Evolutionary conservation across 345 rosid genomes (phyloP), one percentile per base, ranked within the genome.

Genomic region (Leavenworthia alabamica): DNA sequence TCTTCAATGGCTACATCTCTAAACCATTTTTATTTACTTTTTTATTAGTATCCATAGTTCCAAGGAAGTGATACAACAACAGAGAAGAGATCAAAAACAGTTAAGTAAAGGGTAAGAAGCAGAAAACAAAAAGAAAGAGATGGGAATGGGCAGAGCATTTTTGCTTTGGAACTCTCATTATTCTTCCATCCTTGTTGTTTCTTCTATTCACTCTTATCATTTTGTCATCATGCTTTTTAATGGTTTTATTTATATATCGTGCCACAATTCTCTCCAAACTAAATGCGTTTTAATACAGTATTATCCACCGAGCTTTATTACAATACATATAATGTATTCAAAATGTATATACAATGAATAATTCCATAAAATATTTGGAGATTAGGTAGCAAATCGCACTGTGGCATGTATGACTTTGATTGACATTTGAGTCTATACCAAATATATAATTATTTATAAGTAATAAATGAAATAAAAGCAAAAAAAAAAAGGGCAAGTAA

Each of bases 101-200:
- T 68, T 68, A 59, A 50, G 52, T 24, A 70, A 70, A 44, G 48
- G 56, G 62, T 62, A 44, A 61, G 60, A 55, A 54, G 44, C 56
- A 68, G 67, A 60, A 60, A 53, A 60, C 47, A 37, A 61, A 33
- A 69, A 60, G 56, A 33, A 69, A 60, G 56, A 46, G 36, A 49
- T 68, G 1, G 65, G 53, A 27, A 60, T 69, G 56, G 56, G 56
- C 67, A 69, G 53, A 10, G 43, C 53, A 20, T 32, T 33, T 43
- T 14, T 53, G 68, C 67, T 61, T 61, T 69, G 68, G 73, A 61
- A 70, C 68, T 62, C 67, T 62, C 67, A 70, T 54, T 0, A 51
- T 52, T 36, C 40, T 42, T 42, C 61, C 17, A 42, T 60, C 13
- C 60, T 19, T 42, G 48, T 60, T 60, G 48, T 60, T 9, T 54